Percentiles rank a stretch among this genome's conserved stretches.
phyloP scores from a whole-genome alignment of 179 eudicot species.

The Actinidia polygama region DNA sequence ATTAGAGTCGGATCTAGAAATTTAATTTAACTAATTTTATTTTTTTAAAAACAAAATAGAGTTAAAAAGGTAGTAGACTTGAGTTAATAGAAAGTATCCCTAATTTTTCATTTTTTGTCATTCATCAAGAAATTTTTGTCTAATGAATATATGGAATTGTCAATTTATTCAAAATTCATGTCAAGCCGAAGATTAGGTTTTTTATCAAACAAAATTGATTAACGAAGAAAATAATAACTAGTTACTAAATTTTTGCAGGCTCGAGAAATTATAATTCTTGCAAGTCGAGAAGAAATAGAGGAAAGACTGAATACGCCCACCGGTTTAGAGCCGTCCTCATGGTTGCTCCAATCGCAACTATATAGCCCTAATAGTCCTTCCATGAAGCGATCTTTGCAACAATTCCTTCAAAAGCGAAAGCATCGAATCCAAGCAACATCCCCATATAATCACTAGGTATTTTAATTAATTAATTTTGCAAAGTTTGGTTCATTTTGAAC shows the following conservation, averaged over 20 bases:
- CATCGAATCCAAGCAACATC: constrained; percentile 32
- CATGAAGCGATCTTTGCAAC: constrained; percentile 43
- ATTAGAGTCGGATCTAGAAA: too few relatives aligned
- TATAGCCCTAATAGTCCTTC: constrained; percentile 24
- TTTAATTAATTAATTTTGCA: too few relatives aligned
- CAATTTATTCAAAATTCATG: background rate
- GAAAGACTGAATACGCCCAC: constrained; percentile 16
- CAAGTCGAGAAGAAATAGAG: constrained; percentile 39
- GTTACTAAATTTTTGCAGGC: constrained; percentile 30
- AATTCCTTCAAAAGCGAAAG: constrained; percentile 43
- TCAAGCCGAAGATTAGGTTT: background rate
- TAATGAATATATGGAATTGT: too few relatives aligned
- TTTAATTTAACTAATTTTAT: too few relatives aligned
- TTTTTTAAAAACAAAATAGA: too few relatives aligned
- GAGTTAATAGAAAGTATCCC: background rate
- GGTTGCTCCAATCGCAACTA: background rate
- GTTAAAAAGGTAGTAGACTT: too few relatives aligned
- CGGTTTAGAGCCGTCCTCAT: constrained; percentile 12
- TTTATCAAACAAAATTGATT: background rate
- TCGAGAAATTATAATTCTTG: constrained; percentile 41
- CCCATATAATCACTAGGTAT: constrained; percentile 20
- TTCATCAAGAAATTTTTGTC: background rate
- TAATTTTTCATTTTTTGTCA: background rate
- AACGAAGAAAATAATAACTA: too few relatives aligned
- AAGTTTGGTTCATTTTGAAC: too few relatives aligned